Base-by-base conservation (phyloP, 768 basidiomycete species). In the Holtermannia corniformis region DNA sequence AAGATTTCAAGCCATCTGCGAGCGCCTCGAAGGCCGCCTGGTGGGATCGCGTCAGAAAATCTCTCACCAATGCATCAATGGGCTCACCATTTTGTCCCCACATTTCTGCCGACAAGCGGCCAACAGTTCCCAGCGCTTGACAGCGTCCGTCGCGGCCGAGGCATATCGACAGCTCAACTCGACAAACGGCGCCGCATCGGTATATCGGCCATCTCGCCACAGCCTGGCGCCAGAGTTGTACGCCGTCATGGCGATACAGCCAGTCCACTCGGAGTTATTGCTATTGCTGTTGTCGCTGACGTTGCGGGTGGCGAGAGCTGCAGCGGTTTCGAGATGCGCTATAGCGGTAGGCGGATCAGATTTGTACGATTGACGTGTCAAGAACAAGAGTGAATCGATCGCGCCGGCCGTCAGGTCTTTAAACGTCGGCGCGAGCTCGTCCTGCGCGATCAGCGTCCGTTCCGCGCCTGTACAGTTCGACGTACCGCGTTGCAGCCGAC, bases 101-200 rank as follows among this genome's bases (percentile, higher is more conserved):
- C 82, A 81, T 69, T 86, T 90, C 24, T 79, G 77, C 63, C 81
- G 82, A 66, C 87, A 89, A 3, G 84, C 80, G 0, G 80, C 89
- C 22, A 92, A 74, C 25, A 93, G 68, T 72, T 95, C 88, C 79
- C 83, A 92, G 44, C 89, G 75, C 20, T 82, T 77, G 57, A 78
- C 79, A 26, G 82, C 81, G 52, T 80, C 78, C 1, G 87, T 74
- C 57, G 80, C 78, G 42, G 51, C 73, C 82, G 83, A 85, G 0
- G 67, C 67, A 25, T 85, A 63, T 16, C 60, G 56, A 58, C 85
- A 87, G 0, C 81, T 80, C 50, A 81, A 75, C 26, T 78, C 75
- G 40, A 85, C 72, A 64, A 90, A 90, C n/a, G n/a, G n/a, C n/a
- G n/a, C n/a, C n/a, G n/a, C n/a, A n/a, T n/a, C n/a, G n/a, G n/a